phyloP scores from a whole-genome alignment of 2,329 filamentous ascomycete species.

The Ceratocystis destructans region DNA sequence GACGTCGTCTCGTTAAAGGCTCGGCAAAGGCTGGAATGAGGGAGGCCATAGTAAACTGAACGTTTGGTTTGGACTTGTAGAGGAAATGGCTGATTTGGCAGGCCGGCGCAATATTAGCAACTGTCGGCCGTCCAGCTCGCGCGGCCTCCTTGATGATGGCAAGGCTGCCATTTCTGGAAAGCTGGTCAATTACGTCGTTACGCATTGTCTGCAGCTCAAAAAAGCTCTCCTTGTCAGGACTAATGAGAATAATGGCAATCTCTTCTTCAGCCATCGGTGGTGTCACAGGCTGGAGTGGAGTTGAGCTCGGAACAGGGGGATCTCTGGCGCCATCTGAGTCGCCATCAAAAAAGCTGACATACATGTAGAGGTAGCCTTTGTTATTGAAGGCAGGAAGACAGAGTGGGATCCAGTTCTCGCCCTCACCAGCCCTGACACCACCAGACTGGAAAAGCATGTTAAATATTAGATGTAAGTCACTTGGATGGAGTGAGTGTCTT shows the following conservation, averaged over 20 bases:
- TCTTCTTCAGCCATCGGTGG: slow-evolving; percentile 53
- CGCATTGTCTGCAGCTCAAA: slow-evolving; percentile 69
- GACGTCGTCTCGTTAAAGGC: slow-evolving; percentile 48
- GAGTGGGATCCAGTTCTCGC: slow-evolving; percentile 94
- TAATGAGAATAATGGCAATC: slow-evolving; percentile 86
- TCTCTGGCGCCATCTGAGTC: slow-evolving; percentile 23
- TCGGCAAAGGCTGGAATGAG: slow-evolving; percentile 53
- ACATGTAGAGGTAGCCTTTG: slow-evolving; percentile 95
- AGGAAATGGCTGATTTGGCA: slow-evolving; percentile 79
- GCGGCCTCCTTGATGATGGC: slow-evolving; percentile 60
- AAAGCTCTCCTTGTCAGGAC: slow-evolving; percentile 84
- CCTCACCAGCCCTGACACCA: slow-evolving; percentile 74
- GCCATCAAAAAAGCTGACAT: slow-evolving; percentile 82
- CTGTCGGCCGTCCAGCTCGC: slow-evolving; percentile 53
- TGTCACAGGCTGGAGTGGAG: slow-evolving; percentile 15
- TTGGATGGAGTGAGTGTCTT: slow-evolving; percentile 87
- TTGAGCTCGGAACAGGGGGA: background rate
- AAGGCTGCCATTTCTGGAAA: slow-evolving; percentile 63
- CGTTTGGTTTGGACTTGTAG: slow-evolving; percentile 87
- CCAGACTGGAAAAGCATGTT: slow-evolving; percentile 98
- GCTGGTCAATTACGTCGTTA: slow-evolving; percentile 49
- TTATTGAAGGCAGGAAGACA: slow-evolving; percentile 97
- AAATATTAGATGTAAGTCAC: slow-evolving; percentile 91
- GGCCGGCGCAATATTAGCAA: slow-evolving; percentile 65
- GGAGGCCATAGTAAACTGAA: slow-evolving; percentile 88